Conservation (phyloP, 129 eudicot genomes). For the Tanacetum coccineum region DNA sequence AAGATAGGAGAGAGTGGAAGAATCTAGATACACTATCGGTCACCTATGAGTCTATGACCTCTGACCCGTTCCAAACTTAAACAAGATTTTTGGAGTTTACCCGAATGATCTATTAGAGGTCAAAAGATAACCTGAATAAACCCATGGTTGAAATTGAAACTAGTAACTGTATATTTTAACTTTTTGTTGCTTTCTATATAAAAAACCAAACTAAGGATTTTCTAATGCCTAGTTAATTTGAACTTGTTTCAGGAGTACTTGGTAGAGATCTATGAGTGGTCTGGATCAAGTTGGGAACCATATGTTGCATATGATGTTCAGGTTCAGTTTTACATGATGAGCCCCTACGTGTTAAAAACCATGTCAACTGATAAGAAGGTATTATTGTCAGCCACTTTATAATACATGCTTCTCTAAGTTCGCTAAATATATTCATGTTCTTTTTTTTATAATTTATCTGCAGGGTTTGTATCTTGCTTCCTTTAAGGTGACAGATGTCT, state of each 20-base stretch:
- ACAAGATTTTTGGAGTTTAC: no score
- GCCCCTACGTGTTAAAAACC: constrained; percentile 86
- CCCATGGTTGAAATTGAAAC: constrained; percentile 2
- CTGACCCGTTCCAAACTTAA: no score
- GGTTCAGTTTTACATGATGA: constrained; percentile 98
- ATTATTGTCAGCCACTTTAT: constrained; percentile 1
- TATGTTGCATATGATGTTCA: constrained; percentile 87
- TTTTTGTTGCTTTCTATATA: neutral
- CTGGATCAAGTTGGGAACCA: constrained; percentile 85
- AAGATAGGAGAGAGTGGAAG: no score
- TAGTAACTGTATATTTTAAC: no score
- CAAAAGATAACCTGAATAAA: neutral
- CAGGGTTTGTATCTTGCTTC: constrained; percentile 75
- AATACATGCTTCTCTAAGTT: constrained; percentile 9
- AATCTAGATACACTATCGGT: no score
- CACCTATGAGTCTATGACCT: no score
- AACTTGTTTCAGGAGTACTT: constrained; percentile 60
- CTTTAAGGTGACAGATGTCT: constrained; percentile 94
- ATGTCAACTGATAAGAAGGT: constrained; percentile 80
- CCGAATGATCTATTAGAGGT: neutral
- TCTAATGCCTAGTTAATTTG: constrained; percentile 11
- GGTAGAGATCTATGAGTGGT: constrained; percentile 89
- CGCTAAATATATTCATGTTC: neutral
- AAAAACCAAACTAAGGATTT: neutral
- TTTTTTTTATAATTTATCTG: constrained; percentile 10